Evolutionary conservation across 2,329 filamentous ascomycete species (phyloP).

Genomic region (Truncatella angustata): DNA sequence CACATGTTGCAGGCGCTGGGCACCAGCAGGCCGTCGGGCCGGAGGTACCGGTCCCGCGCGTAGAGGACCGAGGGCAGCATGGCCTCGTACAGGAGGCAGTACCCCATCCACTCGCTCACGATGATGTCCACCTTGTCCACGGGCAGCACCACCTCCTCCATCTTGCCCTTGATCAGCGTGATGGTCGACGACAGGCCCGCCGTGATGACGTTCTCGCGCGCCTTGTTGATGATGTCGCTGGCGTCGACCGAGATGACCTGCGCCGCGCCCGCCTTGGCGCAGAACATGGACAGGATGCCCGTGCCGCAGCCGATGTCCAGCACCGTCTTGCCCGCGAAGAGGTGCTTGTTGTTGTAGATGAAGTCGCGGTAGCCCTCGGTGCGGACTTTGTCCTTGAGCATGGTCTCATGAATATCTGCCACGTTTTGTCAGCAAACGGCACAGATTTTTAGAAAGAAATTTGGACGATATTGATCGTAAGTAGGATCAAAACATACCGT

Average conservation of each 20-base stretch:
- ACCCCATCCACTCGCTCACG: conserved; percentile 98
- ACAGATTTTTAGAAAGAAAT: too few relatives aligned
- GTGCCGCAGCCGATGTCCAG: conserved; percentile 88
- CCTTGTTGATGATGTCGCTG: conserved; percentile 84
- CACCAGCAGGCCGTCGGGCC: conserved; percentile 76
- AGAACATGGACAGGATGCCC: conserved; percentile 92
- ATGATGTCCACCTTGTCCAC: conserved; percentile 87
- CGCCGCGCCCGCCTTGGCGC: conserved; percentile 82
- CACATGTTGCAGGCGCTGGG: conserved; percentile 83
- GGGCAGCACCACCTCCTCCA: conserved; percentile 81
- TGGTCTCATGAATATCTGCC: conserved; percentile 91
- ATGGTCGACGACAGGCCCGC: conserved; percentile 75
- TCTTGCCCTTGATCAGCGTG: conserved; percentile 77
- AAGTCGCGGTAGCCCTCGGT: conserved; percentile 94
- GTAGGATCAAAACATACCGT: conserved; percentile 56
- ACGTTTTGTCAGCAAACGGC: background rate
- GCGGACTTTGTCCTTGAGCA: conserved; percentile 86
- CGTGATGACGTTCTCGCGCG: conserved; percentile 77
- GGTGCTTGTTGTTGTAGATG: conserved; percentile 84
- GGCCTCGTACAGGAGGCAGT: conserved; percentile 87
- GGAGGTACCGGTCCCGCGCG: conserved; percentile 83
- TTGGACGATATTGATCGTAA: too few relatives aligned
- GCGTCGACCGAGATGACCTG: conserved; percentile 91
- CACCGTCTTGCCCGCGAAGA: conserved; percentile 83
- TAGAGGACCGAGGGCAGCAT: conserved; percentile 93